Base-by-base conservation (phyloP, 306 rosid genomes). In the Castanea sativa region DNA sequence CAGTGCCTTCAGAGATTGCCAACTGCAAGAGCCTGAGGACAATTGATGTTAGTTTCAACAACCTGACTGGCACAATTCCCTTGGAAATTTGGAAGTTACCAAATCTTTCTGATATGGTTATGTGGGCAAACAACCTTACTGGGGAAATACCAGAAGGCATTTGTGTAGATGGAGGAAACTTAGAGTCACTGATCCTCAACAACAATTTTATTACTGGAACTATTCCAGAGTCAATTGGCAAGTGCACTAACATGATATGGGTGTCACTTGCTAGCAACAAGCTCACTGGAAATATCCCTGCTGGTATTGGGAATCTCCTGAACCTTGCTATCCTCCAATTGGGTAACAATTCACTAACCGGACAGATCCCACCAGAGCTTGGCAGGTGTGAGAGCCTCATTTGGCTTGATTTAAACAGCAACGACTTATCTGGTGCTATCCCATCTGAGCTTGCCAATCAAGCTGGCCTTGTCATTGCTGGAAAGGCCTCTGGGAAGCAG, bases 361-460 rank as follows among this genome's bases (percentile, higher is more conserved):
- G 97, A 43, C 73, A 30, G 75, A 89, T 92, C 67, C 97, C 97
- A 2, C 86, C 86, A 0, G 94, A 84, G 84, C 86, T 92, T 18
- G 94, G 97, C 38, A 70, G 76, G 64, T 92, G 97, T 69, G 58
- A 35, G 75, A 88, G 80, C 83, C 83, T 92, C 64, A 87, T 92
- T 61, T 92, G 97, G 97, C 84, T 92, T 45, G 95, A 92, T 77
- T 82, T 92, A 58, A 89, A 80, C 77, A 92, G 92, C 74, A 92
- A 92, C 70, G 45, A 69, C 33, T 78, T 92, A 5, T 81, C 74
- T 6, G 97, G 97, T 61, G 21, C 80, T 51, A 74, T 92, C 76
- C 94, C 97, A 1, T 51, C 85, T 0, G 83, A 83, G 79, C 91
- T 92, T 75, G 88, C 91, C 49, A 65, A 84, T 71, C 88, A 90